Evolutionary conservation across 2,329 filamentous ascomycete species (phyloP), one percentile per base, ranked within the genome.

Genomic region (Paramyrothecium roridum): DNA sequence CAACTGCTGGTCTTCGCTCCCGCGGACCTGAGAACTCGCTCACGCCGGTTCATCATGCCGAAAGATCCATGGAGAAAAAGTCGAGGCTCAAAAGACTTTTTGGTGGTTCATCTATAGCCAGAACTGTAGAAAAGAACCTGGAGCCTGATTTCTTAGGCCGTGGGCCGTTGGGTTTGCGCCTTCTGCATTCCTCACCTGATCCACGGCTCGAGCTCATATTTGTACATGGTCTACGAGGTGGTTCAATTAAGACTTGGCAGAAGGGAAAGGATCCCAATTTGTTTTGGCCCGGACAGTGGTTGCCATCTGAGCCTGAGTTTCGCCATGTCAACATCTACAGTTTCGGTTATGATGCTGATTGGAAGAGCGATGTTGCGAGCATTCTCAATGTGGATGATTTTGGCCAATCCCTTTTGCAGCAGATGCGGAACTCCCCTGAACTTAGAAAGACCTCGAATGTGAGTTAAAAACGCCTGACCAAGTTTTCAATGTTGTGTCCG

Each of bases 231-330:
- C 63, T 78, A 2, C 66, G 72, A 3, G 74, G 74, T 0, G 65
- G 65, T n/a, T 75, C 74, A 3, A 65, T 64, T 2, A 70, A 71
- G 54, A 76, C 76, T 56, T 79, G 76, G 75, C 65, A 66, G 8
- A 70, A 73, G 53, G 60, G 65, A 1, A 50, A 59, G 2, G 62
- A 72, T 48, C 63, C 60, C 0, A 52, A 55, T 1, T 56, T 65
- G 12, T 78, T 73, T 57, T 78, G 75, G 76, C 75, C 76, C 0
- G 58, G 69, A 55, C 52, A 63, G 30, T 78, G 71, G 70, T 65
- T 77, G 0, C 70, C 75, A 0, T 52, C 50, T 17, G 70, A 73
- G n/a, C 50, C 60, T 0, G 67, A 60, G 0, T 62, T 73, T 10
- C 26, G 53, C 4, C 55, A 67, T 48, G 67, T 60, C 2, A 64